Percentiles rank a stretch among this genome's conserved stretches.
Evolutionary conservation across 2,329 filamentous ascomycete species (phyloP).

Genomic region (Hyphodiscus sp.): DNA sequence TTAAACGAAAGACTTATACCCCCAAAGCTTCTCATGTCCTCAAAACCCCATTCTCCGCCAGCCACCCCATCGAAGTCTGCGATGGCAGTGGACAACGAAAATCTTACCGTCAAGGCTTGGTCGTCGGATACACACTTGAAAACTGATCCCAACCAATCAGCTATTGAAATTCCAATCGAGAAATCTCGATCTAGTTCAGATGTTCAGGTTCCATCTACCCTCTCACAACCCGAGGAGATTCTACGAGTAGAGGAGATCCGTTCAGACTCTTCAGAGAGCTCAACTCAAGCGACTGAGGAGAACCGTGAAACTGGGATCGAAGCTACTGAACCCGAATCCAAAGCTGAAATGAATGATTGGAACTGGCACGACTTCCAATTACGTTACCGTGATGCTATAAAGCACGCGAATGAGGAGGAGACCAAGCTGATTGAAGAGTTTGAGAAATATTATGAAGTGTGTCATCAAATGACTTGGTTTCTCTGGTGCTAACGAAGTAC

Average conservation of each 20-base stretch:
- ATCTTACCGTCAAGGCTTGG: constrained; percentile 3
- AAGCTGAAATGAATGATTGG: constrained; percentile 38
- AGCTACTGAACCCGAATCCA: not conserved
- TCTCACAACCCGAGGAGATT: not conserved
- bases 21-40: constrained; percentile 9
- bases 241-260: not conserved
- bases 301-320: not conserved
- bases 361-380: constrained; percentile 72
- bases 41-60: constrained; percentile 6
- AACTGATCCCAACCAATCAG: not conserved
- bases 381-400: constrained; percentile 61
- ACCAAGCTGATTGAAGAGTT: constrained; percentile 61
- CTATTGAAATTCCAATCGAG: not conserved
- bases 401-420: constrained; percentile 57
- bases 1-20: too few species aligned
- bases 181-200: not conserved
- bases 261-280: not conserved
- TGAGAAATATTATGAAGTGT: constrained; percentile 49
- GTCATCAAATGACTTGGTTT: not conserved
- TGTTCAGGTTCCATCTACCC: constrained; percentile 2
- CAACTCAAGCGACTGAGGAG: not conserved
- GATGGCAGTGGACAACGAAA: constrained; percentile 12
- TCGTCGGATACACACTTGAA: not conserved
- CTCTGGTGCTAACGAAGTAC: not conserved
- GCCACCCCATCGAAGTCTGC: constrained; percentile 10